Evolutionary conservation across 2,329 filamentous ascomycete species (phyloP), one percentile per base, ranked within the genome.

Genomic region (Cordyceps javanica): DNA sequence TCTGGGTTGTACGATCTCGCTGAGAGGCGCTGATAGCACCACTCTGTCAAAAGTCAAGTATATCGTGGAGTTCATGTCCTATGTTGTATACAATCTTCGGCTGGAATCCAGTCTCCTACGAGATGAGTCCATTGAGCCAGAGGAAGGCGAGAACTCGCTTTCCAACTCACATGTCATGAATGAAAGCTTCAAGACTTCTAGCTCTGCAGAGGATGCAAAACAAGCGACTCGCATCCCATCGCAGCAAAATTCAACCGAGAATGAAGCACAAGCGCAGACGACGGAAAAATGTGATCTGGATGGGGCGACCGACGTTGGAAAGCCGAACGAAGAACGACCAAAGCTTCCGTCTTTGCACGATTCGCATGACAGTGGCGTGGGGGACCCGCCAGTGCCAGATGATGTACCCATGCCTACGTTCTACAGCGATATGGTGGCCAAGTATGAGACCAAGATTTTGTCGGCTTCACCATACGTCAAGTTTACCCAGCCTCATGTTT

Each of bases 51-150:
- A 86, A 64, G 85, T 99, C 71, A 99, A 99, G 73, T 83, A 86
- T 54, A 94, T 99, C 63, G 94, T 93, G 11, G 94, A 99, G 69
- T 97, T 99, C 68, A 97, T 99, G 93, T 89, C 95, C 38, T 99
- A 97, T 65, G 95, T 99, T 21, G 92, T 97, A 13, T 99, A 99
- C 73, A 99, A 97, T 66, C 79, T 99, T 55, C 96, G 96, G 68
- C 80, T 99, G 14, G 94, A 99, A 73, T 96, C 94, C 1, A 96
- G 90, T 64, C 77, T 99, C 46, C 90, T 99, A 82, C 83, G 90
- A 54, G 94, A 99, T 69, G 92, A 96, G 66, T 96, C 91, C 64
- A 88, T 96, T 16, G 83, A 92, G 61, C 91, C 91, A 1, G 80
- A 82, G 1, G 81, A 81, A 28, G 75, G 79, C 9, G 80, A 83